Conservation (phyloP, 805 yeast genomes). For the Hemisphaericaspora nanyangensis region DNA sequence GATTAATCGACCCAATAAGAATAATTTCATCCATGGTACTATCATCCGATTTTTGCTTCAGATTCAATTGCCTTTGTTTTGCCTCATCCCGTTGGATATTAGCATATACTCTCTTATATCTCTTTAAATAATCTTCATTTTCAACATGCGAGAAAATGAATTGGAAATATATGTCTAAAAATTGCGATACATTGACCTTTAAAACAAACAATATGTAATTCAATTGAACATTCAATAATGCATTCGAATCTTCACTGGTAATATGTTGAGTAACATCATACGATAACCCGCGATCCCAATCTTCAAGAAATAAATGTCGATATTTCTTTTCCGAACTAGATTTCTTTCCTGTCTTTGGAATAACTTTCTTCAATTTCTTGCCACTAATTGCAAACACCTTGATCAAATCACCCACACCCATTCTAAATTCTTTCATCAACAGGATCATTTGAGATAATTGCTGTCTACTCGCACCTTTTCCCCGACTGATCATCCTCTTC, state of each 20-base stretch:
- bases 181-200: conserved; percentile 23
- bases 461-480: conserved; percentile 10
- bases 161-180: conserved; percentile 17
- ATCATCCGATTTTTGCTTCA: neutral
- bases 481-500: conserved; percentile 9
- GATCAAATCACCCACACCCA: conserved; percentile 17
- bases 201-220: conserved; percentile 35
- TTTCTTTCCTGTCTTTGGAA: neutral
- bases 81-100: conserved; percentile 7
- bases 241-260: conserved; percentile 9
- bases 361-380: neutral
- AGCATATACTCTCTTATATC: conserved; percentile 7
- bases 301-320: conserved; percentile 18
- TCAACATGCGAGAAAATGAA: conserved; percentile 7
- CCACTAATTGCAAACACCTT: conserved; percentile 14
- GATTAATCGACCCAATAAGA: conserved; percentile 31
- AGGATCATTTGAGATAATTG: conserved; percentile 16
- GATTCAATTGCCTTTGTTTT: conserved; percentile 1
- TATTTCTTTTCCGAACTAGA: neutral
- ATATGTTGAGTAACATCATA: conserved; percentile 12
- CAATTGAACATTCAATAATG: conserved; percentile 31
- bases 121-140: conserved; percentile 4
- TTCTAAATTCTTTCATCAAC: conserved; percentile 17
- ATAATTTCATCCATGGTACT: conserved; percentile 8
- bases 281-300: conserved; percentile 27